Evolutionary conservation across 2,329 filamentous ascomycete genomes (phyloP).

Genomic region (Diaporthe aspalathi): DNA sequence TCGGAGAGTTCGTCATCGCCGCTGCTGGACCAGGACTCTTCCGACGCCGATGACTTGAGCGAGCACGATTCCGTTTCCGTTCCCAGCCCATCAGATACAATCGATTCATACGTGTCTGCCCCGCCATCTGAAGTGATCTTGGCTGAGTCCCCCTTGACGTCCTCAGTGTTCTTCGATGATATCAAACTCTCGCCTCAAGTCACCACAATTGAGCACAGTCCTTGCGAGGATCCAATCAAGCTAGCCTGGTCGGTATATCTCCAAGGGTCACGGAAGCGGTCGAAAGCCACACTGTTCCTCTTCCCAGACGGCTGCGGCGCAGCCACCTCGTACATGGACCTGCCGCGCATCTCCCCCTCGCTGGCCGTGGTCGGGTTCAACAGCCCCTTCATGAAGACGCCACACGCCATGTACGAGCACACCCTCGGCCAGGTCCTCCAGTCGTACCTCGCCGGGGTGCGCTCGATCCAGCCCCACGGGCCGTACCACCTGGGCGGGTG

Average conservation of each 20-base stretch:
- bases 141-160: neutral
- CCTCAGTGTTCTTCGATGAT: neutral
- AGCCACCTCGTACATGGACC: slow-evolving; percentile 44
- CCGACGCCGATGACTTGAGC: neutral
- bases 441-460: slow-evolving; percentile 67
- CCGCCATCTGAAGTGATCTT: neutral
- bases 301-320: slow-evolving; percentile 46
- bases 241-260: slow-evolving; percentile 13
- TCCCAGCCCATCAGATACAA: neutral
- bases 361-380: slow-evolving; percentile 46
- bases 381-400: slow-evolving; percentile 61
- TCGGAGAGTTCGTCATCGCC: neutral
- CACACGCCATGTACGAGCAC: slow-evolving; percentile 38
- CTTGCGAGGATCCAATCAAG: neutral
- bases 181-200: neutral
- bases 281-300: slow-evolving; percentile 46
- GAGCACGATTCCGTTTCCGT: neutral
- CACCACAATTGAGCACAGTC: neutral
- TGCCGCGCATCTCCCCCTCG: slow-evolving; percentile 42
- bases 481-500: slow-evolving; percentile 45
- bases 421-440: slow-evolving; percentile 39
- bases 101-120: neutral
- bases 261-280: slow-evolving; percentile 31
- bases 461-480: slow-evolving; percentile 55
- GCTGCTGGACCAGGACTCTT: neutral